A percentile compares a stretch with the other conserved stretches of the same genome.
phyloP scores from a whole-genome alignment of 2,329 filamentous ascomycete species.

The Aureobasidium namibiae region DNA sequence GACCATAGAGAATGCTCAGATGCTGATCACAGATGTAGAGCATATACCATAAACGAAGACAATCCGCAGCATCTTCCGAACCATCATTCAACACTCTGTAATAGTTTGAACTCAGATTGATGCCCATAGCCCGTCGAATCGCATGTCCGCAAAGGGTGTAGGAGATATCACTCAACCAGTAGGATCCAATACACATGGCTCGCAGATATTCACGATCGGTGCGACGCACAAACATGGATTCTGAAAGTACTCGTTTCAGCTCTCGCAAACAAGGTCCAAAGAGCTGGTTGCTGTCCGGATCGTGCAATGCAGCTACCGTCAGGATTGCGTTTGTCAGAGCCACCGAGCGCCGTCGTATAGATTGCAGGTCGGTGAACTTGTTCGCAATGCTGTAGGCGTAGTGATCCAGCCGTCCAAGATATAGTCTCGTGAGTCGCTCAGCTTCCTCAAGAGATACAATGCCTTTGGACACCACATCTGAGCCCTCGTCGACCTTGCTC shows the following conservation, averaged over 20 bases:
- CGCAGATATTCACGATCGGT: constrained; percentile 48
- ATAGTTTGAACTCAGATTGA: constrained; percentile 30
- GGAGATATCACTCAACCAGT: constrained; percentile 55
- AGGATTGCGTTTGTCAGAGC: constrained; percentile 49
- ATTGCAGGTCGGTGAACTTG: constrained; percentile 37
- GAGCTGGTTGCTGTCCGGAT: constrained; percentile 44
- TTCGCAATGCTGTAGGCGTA: constrained; percentile 41
- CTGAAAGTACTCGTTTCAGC: constrained; percentile 49
- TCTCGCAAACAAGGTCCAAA: constrained; percentile 50
- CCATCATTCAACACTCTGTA: constrained; percentile 32
- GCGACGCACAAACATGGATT: constrained; percentile 50
- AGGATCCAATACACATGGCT: constrained; percentile 52
- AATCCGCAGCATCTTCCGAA: constrained; percentile 41
- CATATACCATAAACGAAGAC: constrained; percentile 53
- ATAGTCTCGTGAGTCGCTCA: constrained; percentile 33
- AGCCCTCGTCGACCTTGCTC: constrained; percentile 32
- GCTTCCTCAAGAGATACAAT: constrained; percentile 37
- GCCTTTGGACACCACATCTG: constrained; percentile 46
- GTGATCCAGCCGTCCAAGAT: constrained; percentile 37
- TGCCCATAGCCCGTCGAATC: constrained; percentile 42
- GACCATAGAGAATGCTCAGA: constrained; percentile 53
- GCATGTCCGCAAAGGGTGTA: constrained; percentile 54
- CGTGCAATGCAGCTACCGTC: constrained; percentile 51
- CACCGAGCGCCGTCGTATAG: constrained; percentile 45
- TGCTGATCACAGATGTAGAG: constrained; percentile 60